These are phyloP conservation scores for Claviceps paspali DNA, from an alignment of 2,329 filamentous ascomycete genomes.

Conservation along the genomic window DNA sequence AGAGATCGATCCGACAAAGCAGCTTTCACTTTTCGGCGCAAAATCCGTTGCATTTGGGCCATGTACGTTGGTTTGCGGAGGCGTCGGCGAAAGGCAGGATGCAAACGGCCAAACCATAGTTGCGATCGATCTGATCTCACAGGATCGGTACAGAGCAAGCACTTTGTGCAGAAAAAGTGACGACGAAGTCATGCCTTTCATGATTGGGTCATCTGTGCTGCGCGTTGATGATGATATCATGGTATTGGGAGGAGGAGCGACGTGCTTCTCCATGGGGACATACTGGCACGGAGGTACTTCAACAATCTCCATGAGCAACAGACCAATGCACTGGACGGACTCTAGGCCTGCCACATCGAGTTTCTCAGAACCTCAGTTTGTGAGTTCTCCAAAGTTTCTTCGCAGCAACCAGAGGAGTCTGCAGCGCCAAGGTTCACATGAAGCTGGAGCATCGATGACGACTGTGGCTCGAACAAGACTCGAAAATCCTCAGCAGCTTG, in stretches of 20 bases:
- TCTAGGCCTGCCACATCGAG: background rate
- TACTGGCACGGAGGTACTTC: constrained; percentile 59
- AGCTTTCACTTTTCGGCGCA: constrained; percentile 19
- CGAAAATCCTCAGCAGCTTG: constrained; percentile 40
- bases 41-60: constrained; percentile 11
- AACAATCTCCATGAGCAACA: constrained; percentile 15
- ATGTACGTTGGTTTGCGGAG: constrained; percentile 16
- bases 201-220: constrained; percentile 52
- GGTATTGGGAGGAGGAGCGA: constrained; percentile 65
- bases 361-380: constrained; percentile 7
- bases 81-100: constrained; percentile 14
- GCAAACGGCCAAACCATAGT: constrained; percentile 16
- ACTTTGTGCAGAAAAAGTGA: constrained; percentile 4
- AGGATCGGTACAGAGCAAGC: constrained; percentile 19
- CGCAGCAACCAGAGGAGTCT: constrained; percentile 5
- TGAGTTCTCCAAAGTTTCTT: constrained; percentile 15
- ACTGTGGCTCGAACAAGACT: constrained; percentile 38
- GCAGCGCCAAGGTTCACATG: background rate
- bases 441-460: constrained; percentile 10
- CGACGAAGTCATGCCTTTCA: constrained; percentile 34
- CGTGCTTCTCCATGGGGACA: constrained; percentile 82
- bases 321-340: background rate
- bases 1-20: background rate
- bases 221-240: constrained; percentile 35
- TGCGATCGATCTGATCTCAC: constrained; percentile 10